These are phyloP conservation scores for Spergularia marina DNA, from an alignment of 148 eudicot species.

Conservation along the genomic window DNA sequence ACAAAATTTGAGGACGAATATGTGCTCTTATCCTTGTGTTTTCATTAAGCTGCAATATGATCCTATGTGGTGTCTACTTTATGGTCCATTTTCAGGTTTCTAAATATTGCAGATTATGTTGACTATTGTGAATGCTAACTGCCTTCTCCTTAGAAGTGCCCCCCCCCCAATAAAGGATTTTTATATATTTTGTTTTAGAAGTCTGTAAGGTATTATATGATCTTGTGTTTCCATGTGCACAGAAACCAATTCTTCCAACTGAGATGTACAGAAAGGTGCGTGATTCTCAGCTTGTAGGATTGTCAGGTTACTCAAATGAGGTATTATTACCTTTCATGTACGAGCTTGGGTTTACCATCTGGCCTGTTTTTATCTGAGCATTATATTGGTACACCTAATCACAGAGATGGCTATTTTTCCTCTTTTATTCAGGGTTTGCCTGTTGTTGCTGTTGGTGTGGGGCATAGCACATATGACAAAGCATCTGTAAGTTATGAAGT, in stretches of 20 bases:
- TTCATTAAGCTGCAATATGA: background rate
- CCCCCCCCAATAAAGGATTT: background rate
- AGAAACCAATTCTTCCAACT: constrained; percentile 88
- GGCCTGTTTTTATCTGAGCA: background rate
- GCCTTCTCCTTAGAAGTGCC: background rate
- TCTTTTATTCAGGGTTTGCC: constrained; percentile 68
- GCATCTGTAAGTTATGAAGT: constrained; percentile 73
- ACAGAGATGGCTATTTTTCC: background rate
- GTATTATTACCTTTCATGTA: constrained; percentile 29
- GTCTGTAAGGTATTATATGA: background rate
- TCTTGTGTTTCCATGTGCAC: constrained; percentile 24
- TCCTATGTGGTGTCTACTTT: background rate
- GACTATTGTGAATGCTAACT: background rate
- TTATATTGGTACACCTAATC: background rate
- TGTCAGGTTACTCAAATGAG: constrained; percentile 87
- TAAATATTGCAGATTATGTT: background rate
- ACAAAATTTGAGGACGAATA: background rate
- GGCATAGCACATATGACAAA: constrained; percentile 87
- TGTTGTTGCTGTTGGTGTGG: constrained; percentile 86
- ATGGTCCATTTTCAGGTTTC: background rate
- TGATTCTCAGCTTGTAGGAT: constrained; percentile 84
- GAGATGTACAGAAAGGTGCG: constrained; percentile 79
- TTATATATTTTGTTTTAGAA: background rate
- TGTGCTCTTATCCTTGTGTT: background rate
- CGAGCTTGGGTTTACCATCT: background rate